Conservation (phyloP, 2,329 filamentous ascomycete genomes). For the Fusarium keratoplasticum region DNA sequence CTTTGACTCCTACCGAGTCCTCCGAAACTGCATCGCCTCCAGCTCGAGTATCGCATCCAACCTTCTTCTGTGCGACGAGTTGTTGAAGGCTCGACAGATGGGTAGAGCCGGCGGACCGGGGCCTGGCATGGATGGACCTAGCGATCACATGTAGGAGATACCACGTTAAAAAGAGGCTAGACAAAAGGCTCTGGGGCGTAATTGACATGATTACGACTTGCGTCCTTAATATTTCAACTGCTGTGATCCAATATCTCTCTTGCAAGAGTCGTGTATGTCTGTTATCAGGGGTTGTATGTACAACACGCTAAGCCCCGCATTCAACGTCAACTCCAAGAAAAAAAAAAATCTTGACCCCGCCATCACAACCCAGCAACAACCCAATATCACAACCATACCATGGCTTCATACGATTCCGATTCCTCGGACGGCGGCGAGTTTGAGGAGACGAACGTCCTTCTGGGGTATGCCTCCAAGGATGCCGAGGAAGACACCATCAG, state of each 20-base stretch:
- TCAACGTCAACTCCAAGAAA: conserved; percentile 36
- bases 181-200: conserved; percentile 48
- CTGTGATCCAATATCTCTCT: neutral
- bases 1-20: conserved; percentile 94
- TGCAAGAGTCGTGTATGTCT: neutral
- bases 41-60: conserved; percentile 96
- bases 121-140: conserved; percentile 72
- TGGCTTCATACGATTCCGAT: conserved; percentile 89
- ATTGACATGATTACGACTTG: conserved; percentile 41
- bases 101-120: conserved; percentile 72
- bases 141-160: conserved; percentile 62
- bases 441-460: conserved; percentile 85
- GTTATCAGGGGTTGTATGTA: neutral
- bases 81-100: conserved; percentile 99
- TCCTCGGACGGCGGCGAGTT: conserved; percentile 77
- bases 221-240: neutral
- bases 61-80: conserved; percentile 93
- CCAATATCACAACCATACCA: conserved; percentile 61
- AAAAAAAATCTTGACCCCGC: conserved; percentile 58
- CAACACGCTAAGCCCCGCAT: conserved; percentile 48
- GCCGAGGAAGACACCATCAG: conserved; percentile 85
- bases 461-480: conserved; percentile 89
- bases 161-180: conserved; percentile 51
- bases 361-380: conserved; percentile 41
- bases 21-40: conserved; percentile 93